Conservation (phyloP, 1,139 yeast genomes). For the Saccharomyces hybrid region DNA sequence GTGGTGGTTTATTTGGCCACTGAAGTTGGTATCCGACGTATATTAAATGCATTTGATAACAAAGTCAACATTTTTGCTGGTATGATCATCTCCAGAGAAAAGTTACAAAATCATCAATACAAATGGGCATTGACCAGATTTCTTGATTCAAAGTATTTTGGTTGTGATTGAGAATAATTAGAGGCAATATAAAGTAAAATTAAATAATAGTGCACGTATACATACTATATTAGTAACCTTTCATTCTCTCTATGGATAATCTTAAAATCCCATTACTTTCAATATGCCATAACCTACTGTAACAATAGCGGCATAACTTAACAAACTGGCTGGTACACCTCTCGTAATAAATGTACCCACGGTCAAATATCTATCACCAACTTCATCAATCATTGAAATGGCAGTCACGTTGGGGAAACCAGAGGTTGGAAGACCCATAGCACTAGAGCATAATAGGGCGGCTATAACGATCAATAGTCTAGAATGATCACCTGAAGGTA, state of each 20-base stretch:
- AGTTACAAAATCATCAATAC: constrained; percentile 20
- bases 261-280: constrained; percentile 46
- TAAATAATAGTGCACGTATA: background rate
- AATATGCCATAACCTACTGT: constrained; percentile 76
- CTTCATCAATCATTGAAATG: constrained; percentile 81
- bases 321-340: constrained; percentile 79
- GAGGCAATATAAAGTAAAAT: background rate
- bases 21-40: constrained; percentile 69
- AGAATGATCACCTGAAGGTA: constrained; percentile 42
- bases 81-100: constrained; percentile 40
- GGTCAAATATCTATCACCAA: constrained; percentile 77
- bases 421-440: constrained; percentile 94
- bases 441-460: constrained; percentile 78
- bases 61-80: constrained; percentile 63
- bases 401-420: constrained; percentile 98
- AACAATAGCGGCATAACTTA: constrained; percentile 60
- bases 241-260: background rate
- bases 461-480: constrained; percentile 70
- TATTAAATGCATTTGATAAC: constrained; percentile 62
- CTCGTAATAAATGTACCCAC: constrained; percentile 77
- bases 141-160: constrained; percentile 73
- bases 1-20: constrained; percentile 71
- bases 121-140: constrained; percentile 58
- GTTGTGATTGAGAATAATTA: constrained; percentile 30
- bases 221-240: background rate